These are phyloP conservation scores for Aspergillus heteromorphus DNA, from an alignment of 495 filamentous ascomycete genomes.

Conservation along the genomic window DNA sequence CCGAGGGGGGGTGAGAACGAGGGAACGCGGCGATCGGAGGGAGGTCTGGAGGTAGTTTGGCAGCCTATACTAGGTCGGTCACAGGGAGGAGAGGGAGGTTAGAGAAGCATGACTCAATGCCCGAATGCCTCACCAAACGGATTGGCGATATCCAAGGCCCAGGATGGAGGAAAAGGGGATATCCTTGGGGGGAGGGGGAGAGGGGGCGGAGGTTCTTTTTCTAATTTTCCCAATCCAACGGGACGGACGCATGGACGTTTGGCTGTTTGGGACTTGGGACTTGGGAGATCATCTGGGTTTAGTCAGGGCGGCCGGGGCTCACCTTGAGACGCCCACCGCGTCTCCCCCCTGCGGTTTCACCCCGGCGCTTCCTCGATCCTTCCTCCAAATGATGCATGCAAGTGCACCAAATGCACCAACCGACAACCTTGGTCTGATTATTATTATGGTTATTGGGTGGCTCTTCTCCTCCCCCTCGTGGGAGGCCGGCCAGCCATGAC, in stretches of 20 bases:
- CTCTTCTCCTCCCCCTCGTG: background rate
- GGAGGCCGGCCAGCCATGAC: background rate
- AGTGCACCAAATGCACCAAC: no score
- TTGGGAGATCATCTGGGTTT: slow-evolving; percentile 1
- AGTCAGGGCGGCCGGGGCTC: background rate
- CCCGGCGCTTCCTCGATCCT: background rate
- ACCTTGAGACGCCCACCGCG: background rate
- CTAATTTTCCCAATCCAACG: background rate
- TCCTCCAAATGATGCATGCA: background rate
- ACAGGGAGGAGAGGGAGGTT: background rate
- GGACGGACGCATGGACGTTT: slow-evolving; percentile 5
- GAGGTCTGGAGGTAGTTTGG: background rate
- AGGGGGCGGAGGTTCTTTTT: background rate
- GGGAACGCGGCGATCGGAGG: background rate
- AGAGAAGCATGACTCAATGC: background rate
- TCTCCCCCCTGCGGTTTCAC: background rate
- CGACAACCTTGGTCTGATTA: no score
- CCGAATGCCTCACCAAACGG: background rate
- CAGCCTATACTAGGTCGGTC: background rate
- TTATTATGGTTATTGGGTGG: background rate
- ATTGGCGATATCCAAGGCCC: background rate
- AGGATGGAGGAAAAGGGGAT: background rate
- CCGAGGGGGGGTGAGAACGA: background rate
- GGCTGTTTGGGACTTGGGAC: background rate
- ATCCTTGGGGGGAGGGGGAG: background rate